Evolutionary conservation across 2,329 filamentous ascomycete species (phyloP), one percentile per base, ranked within the genome.

Genomic region (Colletotrichum limetticola): DNA sequence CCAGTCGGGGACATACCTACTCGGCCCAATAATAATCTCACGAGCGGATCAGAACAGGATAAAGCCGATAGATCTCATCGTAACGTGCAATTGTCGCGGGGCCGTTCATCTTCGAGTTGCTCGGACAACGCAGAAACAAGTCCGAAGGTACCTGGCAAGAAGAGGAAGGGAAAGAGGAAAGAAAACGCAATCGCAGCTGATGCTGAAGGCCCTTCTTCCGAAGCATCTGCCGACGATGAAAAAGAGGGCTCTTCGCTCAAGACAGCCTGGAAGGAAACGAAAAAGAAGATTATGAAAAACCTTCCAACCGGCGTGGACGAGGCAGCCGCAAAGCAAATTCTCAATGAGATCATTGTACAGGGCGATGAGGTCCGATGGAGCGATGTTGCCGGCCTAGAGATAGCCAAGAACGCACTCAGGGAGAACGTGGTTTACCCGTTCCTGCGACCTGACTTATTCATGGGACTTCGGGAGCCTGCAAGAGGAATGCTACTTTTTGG

Each of bases 371-470:
- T 99, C 2, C 94, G 94, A 78, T 99, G 97, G 97, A 90, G 91
- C 60, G 97, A 99, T 79, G 93, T 99, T 69, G 95, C 97, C 0
- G 97, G 97, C 1, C 85, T 99, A 4, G 94, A 98, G 62, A 89
- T 93, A 66, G 97, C 97, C 42, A 99, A 99, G 80, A 94, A 91
- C 68, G 95, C 97, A 0, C 85, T 99, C 62, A 96, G 97, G 79
- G 97, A 99, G 83, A 95, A 95, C 0, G 97, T 99, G 1, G 96
- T 99, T 2, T 99, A 99, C 78, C 97, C 97, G 0, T 98, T 99
- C 80, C 85, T 99, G 12, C 93, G 97, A 1, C 97, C 97, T 1
- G 97, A 99, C 82, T 85, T 99, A 2, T 99, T 99, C 84, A 97
- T 96, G 90, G 97, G 97, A 0, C 87, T 99, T 12, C 93, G 97